These are phyloP conservation scores for Chrysochromulina parva DNA, from an alignment of 78 protist species.

Conservation along the genomic window DNA sequence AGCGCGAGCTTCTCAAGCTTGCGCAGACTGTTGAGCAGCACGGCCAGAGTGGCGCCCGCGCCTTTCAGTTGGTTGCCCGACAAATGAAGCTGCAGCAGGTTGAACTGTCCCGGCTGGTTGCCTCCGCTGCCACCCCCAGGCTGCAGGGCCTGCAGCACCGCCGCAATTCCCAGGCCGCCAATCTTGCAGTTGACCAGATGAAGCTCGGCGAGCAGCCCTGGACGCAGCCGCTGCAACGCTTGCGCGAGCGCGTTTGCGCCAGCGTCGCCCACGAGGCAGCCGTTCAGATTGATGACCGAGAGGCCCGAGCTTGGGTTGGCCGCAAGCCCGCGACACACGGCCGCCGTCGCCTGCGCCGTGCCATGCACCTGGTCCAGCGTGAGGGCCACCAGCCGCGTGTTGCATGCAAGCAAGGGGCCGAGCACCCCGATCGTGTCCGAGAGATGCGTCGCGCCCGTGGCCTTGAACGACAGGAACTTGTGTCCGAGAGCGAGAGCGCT, in stretches of 20 bases:
- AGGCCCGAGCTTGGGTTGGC: background rate
- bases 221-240: background rate
- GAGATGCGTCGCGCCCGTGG: background rate
- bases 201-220: constrained; percentile 6
- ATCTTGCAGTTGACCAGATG: background rate
- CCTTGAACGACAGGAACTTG: background rate
- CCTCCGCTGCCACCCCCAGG: too few species aligned
- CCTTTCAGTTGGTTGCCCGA: background rate
- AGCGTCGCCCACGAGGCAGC: background rate
- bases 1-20: background rate
- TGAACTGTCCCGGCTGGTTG: background rate
- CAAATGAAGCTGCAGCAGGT: constrained; percentile 8
- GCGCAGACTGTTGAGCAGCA: background rate
- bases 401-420: background rate
- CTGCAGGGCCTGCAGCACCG: background rate
- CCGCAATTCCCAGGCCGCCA: background rate
- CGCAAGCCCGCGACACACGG: background rate
- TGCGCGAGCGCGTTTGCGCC: background rate
- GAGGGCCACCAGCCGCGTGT: background rate
- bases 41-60: background rate
- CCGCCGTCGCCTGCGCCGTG: background rate
- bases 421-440: background rate
- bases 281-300: background rate
- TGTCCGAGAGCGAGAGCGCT: too few species aligned
- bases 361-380: background rate